phyloP scores from a whole-genome alignment of 257 asterid genomes.

The Cruciata laevipes region DNA sequence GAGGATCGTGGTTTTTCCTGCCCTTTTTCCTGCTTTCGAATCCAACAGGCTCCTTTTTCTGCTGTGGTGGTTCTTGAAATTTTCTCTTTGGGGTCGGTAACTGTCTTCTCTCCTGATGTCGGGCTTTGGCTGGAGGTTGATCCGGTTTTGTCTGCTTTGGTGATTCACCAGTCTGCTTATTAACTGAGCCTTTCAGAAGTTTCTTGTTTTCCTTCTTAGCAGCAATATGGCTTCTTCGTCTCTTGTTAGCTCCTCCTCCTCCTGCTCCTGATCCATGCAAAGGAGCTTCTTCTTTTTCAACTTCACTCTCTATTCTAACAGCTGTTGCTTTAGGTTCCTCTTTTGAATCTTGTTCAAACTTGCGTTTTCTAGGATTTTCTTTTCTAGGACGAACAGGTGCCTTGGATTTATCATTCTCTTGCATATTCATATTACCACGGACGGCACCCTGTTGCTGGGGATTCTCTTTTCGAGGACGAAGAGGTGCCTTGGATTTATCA shows the following conservation, averaged over 20 bases:
- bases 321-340: slow-evolving; percentile 24
- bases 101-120: slow-evolving; percentile 17
- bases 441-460: slow-evolving; percentile 39
- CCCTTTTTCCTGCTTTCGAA: slow-evolving; percentile 35
- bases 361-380: slow-evolving; percentile 43
- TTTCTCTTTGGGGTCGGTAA: slow-evolving; percentile 24
- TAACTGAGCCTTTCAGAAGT: slow-evolving; percentile 19
- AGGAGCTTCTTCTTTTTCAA: slow-evolving; percentile 20
- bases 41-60: slow-evolving; percentile 25
- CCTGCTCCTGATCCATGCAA: slow-evolving; percentile 29
- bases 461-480: slow-evolving; percentile 21
- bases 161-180: slow-evolving; percentile 14
- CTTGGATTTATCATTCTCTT: slow-evolving; percentile 21
- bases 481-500: slow-evolving; percentile 17
- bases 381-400: slow-evolving; percentile 21
- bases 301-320: slow-evolving; percentile 23
- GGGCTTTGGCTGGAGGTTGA: slow-evolving; percentile 17
- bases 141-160: slow-evolving; percentile 21
- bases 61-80: slow-evolving; percentile 23
- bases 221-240: slow-evolving; percentile 21
- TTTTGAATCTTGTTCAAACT: slow-evolving; percentile 27
- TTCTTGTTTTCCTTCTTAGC: slow-evolving; percentile 22
- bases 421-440: slow-evolving; percentile 20
- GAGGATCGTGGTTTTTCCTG: slow-evolving; percentile 49
- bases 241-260: slow-evolving; percentile 24